phyloP scores from a whole-genome alignment of 345 rosid genomes.

The Isatis tinctoria region DNA sequence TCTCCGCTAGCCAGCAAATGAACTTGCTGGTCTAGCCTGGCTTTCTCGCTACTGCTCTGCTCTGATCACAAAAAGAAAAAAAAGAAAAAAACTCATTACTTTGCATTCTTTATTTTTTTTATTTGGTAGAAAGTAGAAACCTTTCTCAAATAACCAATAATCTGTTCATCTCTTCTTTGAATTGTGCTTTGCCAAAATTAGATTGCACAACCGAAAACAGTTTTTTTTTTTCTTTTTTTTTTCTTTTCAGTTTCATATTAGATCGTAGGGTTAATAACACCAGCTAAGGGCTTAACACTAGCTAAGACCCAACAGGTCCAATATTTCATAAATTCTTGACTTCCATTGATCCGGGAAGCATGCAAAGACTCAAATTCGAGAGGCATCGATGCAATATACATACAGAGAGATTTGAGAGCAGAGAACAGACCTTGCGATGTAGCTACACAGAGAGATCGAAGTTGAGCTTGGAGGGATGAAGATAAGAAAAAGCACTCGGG shows the following conservation, averaged over 20 bases:
- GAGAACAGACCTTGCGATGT: slow-evolving; percentile 8
- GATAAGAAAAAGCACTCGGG: neutral
- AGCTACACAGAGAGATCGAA: neutral
- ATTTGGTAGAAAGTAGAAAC: too few relatives aligned
- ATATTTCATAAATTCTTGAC: neutral
- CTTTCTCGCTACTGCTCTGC: neutral
- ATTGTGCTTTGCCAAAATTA: slow-evolving; percentile 8
- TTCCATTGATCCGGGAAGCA: neutral
- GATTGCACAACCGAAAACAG: neutral
- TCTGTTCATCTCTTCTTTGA: neutral
- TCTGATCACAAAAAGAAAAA: neutral
- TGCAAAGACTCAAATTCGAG: slow-evolving; percentile 4
- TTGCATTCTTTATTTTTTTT: too few relatives aligned
- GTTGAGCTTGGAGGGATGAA: neutral
- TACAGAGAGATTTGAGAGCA: neutral
- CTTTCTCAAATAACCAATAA: neutral
- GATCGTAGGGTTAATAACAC: neutral
- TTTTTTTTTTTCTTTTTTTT: neutral
- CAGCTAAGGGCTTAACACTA: neutral
- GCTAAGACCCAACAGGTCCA: neutral
- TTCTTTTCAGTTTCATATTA: neutral
- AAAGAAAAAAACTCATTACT: neutral
- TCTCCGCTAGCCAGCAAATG: slow-evolving; percentile 53
- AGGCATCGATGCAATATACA: neutral
- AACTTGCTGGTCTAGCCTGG: slow-evolving; percentile 49